Base-by-base conservation (phyloP, 345 rosid genomes). In the Melaleuca alternifolia region DNA sequence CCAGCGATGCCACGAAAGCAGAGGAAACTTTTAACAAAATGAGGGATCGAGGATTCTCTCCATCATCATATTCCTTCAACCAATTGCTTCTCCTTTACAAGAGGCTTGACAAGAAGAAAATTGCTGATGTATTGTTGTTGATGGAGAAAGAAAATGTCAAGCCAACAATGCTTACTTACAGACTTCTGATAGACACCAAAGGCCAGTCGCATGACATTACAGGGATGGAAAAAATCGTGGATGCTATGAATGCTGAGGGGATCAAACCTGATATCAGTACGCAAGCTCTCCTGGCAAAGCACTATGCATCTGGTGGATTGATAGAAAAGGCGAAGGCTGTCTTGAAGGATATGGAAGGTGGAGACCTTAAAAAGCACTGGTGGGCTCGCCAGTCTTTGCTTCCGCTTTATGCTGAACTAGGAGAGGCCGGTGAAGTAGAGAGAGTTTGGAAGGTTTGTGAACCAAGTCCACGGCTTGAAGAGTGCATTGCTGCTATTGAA, bases 111-210 rank as follows among this genome's bases (percentile, higher is more conserved):
- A 96, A 88, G 89, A 96, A 94, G 93, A 96, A 95, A 89, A 96
- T 98, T 71, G 94, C 96, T 85, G 97, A 96, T 85, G 92, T 98
- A 12, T 89, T 98, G 89, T 75, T 94, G 51, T 90, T 95, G 86
- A 98, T 98, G 99, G 99, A 95, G 94, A 95, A 95, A 90, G 98
- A 96, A 92, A 90, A 95, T 85, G 90, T 96, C 84, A 95, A 94
- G 93, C 98, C 98, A 4, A 79, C 95, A 41, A 91, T 85, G 37
- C 91, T 92, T 84, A 96, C 98, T 44, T 98, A 96, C 91, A 92
- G 87, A 85, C 85, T 93, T 89, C 88, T 98, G 76, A 95, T 98
- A 76, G 98, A 95, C 84, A 85, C 93, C 71, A 96, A 98, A 89
- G 99, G 99, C 11, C 92, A 86, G 62, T 89, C 92, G n/a, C 92